Evolutionary conservation across 202 grass and related monocot genomes (phyloP).

Genomic region (Cymbopogon flexuosus): DNA sequence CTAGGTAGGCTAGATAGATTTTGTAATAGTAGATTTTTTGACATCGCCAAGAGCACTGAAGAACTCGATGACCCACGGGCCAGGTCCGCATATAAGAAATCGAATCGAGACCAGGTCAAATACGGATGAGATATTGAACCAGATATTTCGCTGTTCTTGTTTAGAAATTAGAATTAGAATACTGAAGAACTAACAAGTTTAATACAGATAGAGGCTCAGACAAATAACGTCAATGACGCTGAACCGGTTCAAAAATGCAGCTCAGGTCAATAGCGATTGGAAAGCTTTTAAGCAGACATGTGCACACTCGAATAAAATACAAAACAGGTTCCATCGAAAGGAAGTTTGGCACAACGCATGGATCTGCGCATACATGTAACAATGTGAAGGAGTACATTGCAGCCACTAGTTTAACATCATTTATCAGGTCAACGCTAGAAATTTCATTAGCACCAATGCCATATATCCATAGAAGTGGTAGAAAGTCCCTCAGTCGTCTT

Average conservation of each 20-base stretch:
- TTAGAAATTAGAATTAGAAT: not conserved
- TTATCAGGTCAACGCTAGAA: too few relatives aligned
- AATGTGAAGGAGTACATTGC: not conserved
- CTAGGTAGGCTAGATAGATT: too few relatives aligned
- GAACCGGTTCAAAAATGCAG: not conserved
- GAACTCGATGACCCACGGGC: too few relatives aligned
- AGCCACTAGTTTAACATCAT: not conserved
- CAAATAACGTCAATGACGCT: too few relatives aligned
- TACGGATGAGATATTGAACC: not conserved
- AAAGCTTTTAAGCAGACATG: not conserved
- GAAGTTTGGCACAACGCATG: not conserved
- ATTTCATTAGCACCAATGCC: too few relatives aligned
- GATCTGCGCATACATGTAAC: not conserved
- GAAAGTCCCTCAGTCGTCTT: slow-evolving; percentile 33
- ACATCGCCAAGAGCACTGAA: too few relatives aligned
- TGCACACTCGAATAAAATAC: not conserved
- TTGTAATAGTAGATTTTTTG: too few relatives aligned
- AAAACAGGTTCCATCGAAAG: not conserved
- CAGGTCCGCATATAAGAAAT: too few relatives aligned
- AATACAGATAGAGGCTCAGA: not conserved
- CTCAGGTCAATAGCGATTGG: not conserved
- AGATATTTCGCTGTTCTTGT: not conserved
- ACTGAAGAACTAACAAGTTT: not conserved
- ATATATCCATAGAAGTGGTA: too few relatives aligned
- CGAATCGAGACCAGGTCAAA: too few relatives aligned